These are phyloP conservation scores for Arctium minus DNA, from an alignment of 129 eudicot genomes.

Conservation along the genomic window DNA sequence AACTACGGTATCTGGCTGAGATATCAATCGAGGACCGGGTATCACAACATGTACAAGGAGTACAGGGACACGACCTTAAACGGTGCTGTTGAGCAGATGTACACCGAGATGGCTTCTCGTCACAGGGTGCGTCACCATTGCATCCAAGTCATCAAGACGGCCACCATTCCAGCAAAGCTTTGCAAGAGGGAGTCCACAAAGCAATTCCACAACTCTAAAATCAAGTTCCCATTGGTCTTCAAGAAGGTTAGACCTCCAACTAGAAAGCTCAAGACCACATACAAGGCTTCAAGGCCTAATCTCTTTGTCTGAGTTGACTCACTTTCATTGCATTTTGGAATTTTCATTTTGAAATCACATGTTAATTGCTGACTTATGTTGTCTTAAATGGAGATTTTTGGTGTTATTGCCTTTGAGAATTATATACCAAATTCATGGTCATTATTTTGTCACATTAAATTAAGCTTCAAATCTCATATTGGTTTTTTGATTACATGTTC, in stretches of 20 bases:
- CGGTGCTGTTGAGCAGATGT: constrained; percentile 57
- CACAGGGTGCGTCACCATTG: constrained; percentile 54
- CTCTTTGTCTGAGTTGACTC: constrained; percentile 36
- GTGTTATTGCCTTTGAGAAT: constrained; percentile 16
- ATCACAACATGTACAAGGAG: constrained; percentile 46
- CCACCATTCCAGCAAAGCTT: constrained; percentile 50
- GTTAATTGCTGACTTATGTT: constrained; percentile 5
- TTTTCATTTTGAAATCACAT: constrained; percentile 3
- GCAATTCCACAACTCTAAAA: constrained; percentile 49
- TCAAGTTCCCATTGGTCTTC: constrained; percentile 57
- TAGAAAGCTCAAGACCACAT: constrained; percentile 58
- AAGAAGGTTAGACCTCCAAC: constrained; percentile 58
- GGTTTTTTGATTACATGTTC: not conserved
- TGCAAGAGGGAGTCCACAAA: constrained; percentile 58
- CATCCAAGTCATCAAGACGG: constrained; percentile 62
- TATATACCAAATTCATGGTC: not conserved
- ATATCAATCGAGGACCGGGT: constrained; percentile 39
- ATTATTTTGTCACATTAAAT: not conserved
- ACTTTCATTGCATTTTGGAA: not conserved
- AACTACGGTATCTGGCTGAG: constrained; percentile 49
- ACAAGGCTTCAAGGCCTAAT: constrained; percentile 55
- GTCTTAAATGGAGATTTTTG: constrained; percentile 13
- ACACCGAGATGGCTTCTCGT: constrained; percentile 73
- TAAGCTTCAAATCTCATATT: not conserved
- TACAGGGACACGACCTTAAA: constrained; percentile 47